phyloP scores from a whole-genome alignment of 306 rosid species.

The Trifolium repens region DNA sequence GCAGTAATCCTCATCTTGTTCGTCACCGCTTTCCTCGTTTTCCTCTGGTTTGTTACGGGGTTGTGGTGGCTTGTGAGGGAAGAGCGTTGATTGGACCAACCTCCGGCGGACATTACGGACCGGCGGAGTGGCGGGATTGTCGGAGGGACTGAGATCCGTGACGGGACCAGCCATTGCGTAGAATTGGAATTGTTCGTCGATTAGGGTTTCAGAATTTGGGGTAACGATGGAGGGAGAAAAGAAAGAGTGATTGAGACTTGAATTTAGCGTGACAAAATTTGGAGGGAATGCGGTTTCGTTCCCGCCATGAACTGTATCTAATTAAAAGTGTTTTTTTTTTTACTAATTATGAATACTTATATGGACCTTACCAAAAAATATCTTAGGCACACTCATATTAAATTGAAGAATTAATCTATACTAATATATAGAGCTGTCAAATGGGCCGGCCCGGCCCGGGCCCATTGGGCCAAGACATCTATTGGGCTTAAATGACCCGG shows the following conservation, averaged over 20 bases:
- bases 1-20: slow-evolving; percentile 54
- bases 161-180: slow-evolving; percentile 32
- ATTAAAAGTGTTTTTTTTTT: too few relatives aligned
- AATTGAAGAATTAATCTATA: too few relatives aligned
- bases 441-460: too few relatives aligned
- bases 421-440: too few relatives aligned
- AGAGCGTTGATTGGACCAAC: slow-evolving; percentile 75
- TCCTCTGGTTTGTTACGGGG: slow-evolving; percentile 38
- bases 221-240: background rate
- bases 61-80: slow-evolving; percentile 59
- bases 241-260: background rate
- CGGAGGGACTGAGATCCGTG: slow-evolving; percentile 35
- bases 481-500: too few relatives aligned
- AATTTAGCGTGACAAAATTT: slow-evolving; percentile 6
- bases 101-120: slow-evolving; percentile 52
- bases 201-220: slow-evolving; percentile 40
- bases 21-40: slow-evolving; percentile 41
- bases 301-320: slow-evolving; percentile 22
- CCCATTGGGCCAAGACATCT: too few relatives aligned
- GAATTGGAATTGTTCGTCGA: background rate
- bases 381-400: too few relatives aligned
- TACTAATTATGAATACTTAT: too few relatives aligned
- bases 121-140: slow-evolving; percentile 31
- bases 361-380: too few relatives aligned
- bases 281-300: slow-evolving; percentile 39